Base-by-base conservation (phyloP, 164 flowering plant genomes). In the Santalum album region DNA sequence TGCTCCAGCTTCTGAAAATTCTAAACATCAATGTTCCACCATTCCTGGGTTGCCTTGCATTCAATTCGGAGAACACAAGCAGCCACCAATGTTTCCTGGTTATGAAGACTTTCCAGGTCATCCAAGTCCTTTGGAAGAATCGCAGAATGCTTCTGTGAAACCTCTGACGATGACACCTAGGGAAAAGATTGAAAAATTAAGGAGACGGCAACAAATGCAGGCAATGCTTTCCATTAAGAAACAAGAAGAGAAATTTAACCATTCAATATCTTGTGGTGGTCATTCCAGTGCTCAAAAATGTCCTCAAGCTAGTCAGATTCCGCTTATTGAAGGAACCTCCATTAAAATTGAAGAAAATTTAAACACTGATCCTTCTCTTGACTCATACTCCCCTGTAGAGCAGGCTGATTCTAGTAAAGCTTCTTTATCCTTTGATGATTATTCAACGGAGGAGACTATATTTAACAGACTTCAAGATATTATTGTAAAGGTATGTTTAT, bases 171-270 rank as follows among this genome's bases (percentile, higher is more conserved):
- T 90, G 97, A 84, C 97, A 35, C 97, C 95, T 42, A 85, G 70
- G 56, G 97, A 85, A 61, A 90, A 90, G 67, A 80, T 87, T 61
- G 95, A 90, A 64, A 90, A 90, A 42, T 56, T 90, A 43, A 79
- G 92, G 72, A 59, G 83, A 64, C 75, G 95, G 55, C 97, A 90
- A 61, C 86, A 87, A 74, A 72, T 84, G 71, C 90, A 77, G 62
- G 97, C 97, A 57, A 70, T 81, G 82, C 77, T 81, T 75, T 95
- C 95, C 59, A 90, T 90, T 66, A 81, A 78, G 69, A 82, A 75
- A 55, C 95, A 90, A 55, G 90, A 81, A 51, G 78, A 77, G 69
- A 80, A 84, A 53, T 72, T 87, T 32, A 60, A 57, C 54, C 71
- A 72, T 45, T 71, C 72, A 60, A 69, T 66, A 22, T 51, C 76